Conservation (phyloP, 2,329 filamentous ascomycete genomes). For the Diaporthe citriasiana region DNA sequence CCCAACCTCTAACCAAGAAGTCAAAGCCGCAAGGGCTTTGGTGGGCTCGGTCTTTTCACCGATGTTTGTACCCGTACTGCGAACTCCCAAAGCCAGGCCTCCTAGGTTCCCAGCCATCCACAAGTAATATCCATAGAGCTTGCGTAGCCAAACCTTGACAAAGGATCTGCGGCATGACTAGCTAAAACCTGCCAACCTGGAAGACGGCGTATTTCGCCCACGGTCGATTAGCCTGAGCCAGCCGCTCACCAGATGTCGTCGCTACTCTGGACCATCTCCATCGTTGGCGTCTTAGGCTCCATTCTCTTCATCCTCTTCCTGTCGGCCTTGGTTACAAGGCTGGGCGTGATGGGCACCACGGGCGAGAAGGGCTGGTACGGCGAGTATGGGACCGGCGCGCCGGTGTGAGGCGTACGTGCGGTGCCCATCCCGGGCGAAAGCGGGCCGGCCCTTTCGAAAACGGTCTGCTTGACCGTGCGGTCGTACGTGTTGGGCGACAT, state of each 20-base stretch:
- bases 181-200: neutral
- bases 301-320: slow-evolving; percentile 77
- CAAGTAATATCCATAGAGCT: neutral
- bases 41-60: slow-evolving; percentile 16
- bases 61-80: neutral
- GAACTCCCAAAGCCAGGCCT: neutral
- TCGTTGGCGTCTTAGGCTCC: slow-evolving; percentile 73
- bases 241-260: slow-evolving; percentile 73
- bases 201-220: neutral
- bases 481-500: slow-evolving; percentile 61
- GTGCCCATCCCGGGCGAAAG: slow-evolving; percentile 62
- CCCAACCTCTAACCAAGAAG: neutral
- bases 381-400: slow-evolving; percentile 76
- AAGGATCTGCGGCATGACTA: slow-evolving; percentile 6
- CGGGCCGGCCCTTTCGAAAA: slow-evolving; percentile 70
- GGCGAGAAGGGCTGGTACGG: slow-evolving; percentile 86
- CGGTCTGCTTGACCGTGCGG: slow-evolving; percentile 71
- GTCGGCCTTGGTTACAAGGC: slow-evolving; percentile 78
- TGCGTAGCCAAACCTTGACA: neutral
- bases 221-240: neutral
- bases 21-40: neutral
- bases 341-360: slow-evolving; percentile 82
- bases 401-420: slow-evolving; percentile 73
- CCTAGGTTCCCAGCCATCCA: neutral
- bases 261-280: slow-evolving; percentile 72